Base-by-base conservation (phyloP, 2,329 filamentous ascomycete species). In the Phoma sp. region DNA sequence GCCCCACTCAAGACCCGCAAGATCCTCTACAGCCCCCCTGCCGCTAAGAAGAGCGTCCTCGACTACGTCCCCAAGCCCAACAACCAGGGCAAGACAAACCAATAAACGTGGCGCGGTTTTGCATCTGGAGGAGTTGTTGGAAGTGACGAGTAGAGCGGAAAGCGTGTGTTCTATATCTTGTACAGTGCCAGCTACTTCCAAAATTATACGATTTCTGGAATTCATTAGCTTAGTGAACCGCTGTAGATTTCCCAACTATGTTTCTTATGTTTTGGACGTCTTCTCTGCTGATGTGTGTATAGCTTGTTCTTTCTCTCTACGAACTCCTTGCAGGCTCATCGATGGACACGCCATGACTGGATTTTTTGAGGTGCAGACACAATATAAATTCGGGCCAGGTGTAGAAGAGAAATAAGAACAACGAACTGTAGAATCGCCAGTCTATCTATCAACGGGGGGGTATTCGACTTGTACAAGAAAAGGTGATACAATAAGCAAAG, bases 1-100 rank as follows among this genome's bases (percentile, higher is more conserved):
- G 85, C 92, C 57, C 88, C 90, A 72, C 82, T 99, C 78, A 99
- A 99, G 89, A 89, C 92, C 70, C 89, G 95, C 75, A 96, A 98
- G 88, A 82, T 98, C 69, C 83, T 87, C 68, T 96, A 96, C 81
- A 89, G 87, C 75, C 90, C 91, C 61, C 91, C 91, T 18, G 55
- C 52, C 33, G 61, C 67, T 62, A 67, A 65, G 60, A 67, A 65
- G 60, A 67, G 60, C 56, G 66, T 71, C 10, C 64, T 70, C 40
- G 59, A 60, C 56, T 62, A 69, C 47, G 59, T 73, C 25, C 59
- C 64, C 55, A 70, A 72, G 68, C 67, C 68, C 52, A 65, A 67
- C 58, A 67, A 39, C 40, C 57, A 49, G 22, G 65, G 59, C 63
- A 73, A 61, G 69, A 74, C 64, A 62, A 68, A 73, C 68, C 68